phyloP scores from a whole-genome alignment of 164 flowering plant genomes.

The Cinnamomum chago region DNA sequence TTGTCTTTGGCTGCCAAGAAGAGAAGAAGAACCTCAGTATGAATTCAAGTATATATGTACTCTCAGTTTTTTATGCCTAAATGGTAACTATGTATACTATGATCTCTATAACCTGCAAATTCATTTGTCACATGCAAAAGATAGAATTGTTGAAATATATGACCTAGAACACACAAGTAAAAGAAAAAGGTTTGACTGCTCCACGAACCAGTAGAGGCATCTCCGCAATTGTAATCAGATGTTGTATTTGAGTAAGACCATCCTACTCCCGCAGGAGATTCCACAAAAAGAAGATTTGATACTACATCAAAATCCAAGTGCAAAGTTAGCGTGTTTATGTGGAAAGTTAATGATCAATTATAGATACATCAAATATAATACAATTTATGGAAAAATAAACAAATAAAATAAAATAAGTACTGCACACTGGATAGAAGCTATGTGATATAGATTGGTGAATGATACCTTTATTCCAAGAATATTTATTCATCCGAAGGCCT shows the following conservation, averaged over 20 bases:
- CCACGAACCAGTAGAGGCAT: constrained; percentile 63
- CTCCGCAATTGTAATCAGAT: constrained; percentile 74
- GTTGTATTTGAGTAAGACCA: constrained; percentile 95
- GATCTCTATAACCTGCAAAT: too few species aligned
- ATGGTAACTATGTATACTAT: too few species aligned
- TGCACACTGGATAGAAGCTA: not conserved
- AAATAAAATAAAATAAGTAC: not conserved
- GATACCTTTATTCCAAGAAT: constrained; percentile 91
- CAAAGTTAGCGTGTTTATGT: not conserved
- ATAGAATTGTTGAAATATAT: too few species aligned
- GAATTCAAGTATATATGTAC: not conserved
- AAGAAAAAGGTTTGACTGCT: not conserved
- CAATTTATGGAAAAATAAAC: not conserved
- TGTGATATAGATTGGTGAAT: not conserved
- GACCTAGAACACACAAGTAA: not conserved
- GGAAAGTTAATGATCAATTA: not conserved
- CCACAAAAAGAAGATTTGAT: constrained; percentile 88
- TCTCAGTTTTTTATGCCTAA: too few species aligned
- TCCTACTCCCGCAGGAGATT: constrained; percentile 98
- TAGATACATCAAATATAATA: not conserved
- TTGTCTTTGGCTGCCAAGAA: constrained; percentile 72
- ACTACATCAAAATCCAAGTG: constrained; percentile 34
- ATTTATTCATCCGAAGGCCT: constrained; percentile 61
- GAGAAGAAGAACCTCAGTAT: constrained; percentile 6
- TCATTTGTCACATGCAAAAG: too few species aligned